Base-by-base conservation (phyloP, 2,329 filamentous ascomycete genomes). In the Aaosphaeria pasadenensis region DNA sequence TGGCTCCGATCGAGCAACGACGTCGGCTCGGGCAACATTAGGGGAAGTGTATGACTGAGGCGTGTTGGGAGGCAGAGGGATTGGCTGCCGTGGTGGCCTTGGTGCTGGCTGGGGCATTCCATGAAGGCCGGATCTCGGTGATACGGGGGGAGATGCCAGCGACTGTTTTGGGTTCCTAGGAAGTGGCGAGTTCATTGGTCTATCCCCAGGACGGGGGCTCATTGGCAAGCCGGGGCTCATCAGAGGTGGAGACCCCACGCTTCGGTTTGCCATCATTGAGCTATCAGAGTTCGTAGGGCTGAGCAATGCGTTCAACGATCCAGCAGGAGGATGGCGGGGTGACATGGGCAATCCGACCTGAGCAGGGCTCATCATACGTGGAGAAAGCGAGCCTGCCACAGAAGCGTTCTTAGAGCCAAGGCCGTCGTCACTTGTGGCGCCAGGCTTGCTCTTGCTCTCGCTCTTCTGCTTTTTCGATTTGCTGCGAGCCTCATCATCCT, bases 401-500 rank as follows among this genome's bases (percentile, higher is more conserved):
- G 59, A 54, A 28, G 52, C 48, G 11, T 62, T 53, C 11, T 59
- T 51, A 30, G 44, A 48, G 24, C 53, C 56, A 30, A 48, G 39
- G 17, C 52, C 46, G 39, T 60, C 55, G 13, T 51, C 48, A 30
- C 55, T 45, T 29, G 58, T 68, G n/a, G 33, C n/a, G 33, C 7
- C n/a, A 31, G 66, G 62, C 58, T 51, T 77, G 71, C 51, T 80
- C 74, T 79, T 77, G 56, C 75, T 78, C 57, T 77, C 77, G 50
- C 74, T 75, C 54, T 80, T 85, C 67, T 79, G 85, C 76, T 88
- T 89, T 66, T 88, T 89, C 0, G 88, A 91, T 30, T 82, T 73
- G 67, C 87, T 91, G 49, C 86, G 80, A 30, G 80, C 77, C 61
- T 89, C 86, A 9, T 86, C 82, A 59, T 91, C 85, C 61, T 84